Conservation (phyloP, 2,329 filamentous ascomycete species). For the Fusarium newnesense region DNA sequence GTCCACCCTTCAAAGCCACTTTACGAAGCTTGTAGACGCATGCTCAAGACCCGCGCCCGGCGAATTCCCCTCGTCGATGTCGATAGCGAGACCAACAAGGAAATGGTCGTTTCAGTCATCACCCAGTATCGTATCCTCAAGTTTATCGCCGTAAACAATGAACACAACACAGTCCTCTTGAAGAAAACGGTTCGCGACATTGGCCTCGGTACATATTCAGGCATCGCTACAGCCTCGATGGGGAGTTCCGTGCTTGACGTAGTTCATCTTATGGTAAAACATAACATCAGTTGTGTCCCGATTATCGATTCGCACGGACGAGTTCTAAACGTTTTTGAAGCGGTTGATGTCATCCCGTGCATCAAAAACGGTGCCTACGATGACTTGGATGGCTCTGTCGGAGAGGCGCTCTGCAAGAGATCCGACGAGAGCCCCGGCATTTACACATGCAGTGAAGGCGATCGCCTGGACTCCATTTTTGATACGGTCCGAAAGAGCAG, state of each 20-base stretch:
- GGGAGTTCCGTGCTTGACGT: slow-evolving; percentile 91
- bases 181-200: slow-evolving; percentile 89
- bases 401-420: slow-evolving; percentile 87
- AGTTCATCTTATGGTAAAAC: slow-evolving; percentile 90
- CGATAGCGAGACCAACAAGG: slow-evolving; percentile 91
- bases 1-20: slow-evolving; percentile 90
- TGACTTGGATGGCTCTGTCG: slow-evolving; percentile 85
- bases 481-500: slow-evolving; percentile 95
- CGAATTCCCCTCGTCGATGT: slow-evolving; percentile 93
- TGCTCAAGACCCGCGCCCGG: slow-evolving; percentile 92
- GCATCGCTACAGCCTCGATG: slow-evolving; percentile 87
- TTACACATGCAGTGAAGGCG: slow-evolving; percentile 92
- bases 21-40: slow-evolving; percentile 93
- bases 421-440: slow-evolving; percentile 95
- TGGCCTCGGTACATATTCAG: slow-evolving; percentile 83
- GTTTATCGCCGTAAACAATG: slow-evolving; percentile 94
- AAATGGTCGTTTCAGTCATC: slow-evolving; percentile 95
- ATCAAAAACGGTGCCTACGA: slow-evolving; percentile 96
- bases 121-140: slow-evolving; percentile 99
- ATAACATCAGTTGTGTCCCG: slow-evolving; percentile 94
- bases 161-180: slow-evolving; percentile 85
- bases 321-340: slow-evolving; percentile 96
- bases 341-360: slow-evolving; percentile 94
- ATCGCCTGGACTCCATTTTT: slow-evolving; percentile 94
- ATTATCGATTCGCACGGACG: slow-evolving; percentile 82